phyloP scores from a whole-genome alignment of 371 early-diverging fungal genomes.

The Mortierella sp. region DNA sequence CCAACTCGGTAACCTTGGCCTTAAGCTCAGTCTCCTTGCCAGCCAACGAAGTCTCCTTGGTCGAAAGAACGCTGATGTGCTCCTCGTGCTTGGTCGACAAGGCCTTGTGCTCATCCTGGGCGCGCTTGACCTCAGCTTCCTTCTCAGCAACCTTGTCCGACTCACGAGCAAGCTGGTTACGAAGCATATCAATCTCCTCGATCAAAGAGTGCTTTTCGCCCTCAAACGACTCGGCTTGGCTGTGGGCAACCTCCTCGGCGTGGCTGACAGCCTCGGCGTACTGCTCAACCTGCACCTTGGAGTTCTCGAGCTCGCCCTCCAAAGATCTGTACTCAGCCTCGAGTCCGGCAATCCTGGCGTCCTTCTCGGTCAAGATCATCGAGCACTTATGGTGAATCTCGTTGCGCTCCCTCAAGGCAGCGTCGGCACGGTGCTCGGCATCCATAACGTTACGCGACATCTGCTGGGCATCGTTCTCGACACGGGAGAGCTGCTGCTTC shows the following conservation, averaged over 20 bases:
- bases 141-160: constrained; percentile 30
- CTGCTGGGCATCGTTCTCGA: constrained; percentile 46
- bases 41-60: constrained; percentile 10
- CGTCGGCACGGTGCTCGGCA: constrained; percentile 48
- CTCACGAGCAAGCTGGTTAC: constrained; percentile 29
- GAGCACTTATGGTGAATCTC: constrained; percentile 49
- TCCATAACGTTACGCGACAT: constrained; percentile 36
- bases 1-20: constrained; percentile 25
- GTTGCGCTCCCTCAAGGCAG: constrained; percentile 45
- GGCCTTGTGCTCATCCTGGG: constrained; percentile 19
- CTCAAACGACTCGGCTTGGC: constrained; percentile 50
- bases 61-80: constrained; percentile 7
- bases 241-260: constrained; percentile 51
- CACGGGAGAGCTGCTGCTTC: constrained; percentile 45
- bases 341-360: constrained; percentile 37
- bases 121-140: constrained; percentile 31
- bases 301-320: constrained; percentile 50
- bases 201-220: constrained; percentile 56
- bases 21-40: constrained; percentile 32
- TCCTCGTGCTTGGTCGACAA: constrained; percentile 32
- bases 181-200: constrained; percentile 57
- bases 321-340: constrained; percentile 44
- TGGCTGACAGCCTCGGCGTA: constrained; percentile 53
- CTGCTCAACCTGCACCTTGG: constrained; percentile 53
- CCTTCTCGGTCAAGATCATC: constrained; percentile 50